Conservation (phyloP, 192 early-diverging fungal species). For the Rhizophlyctis rosea region DNA sequence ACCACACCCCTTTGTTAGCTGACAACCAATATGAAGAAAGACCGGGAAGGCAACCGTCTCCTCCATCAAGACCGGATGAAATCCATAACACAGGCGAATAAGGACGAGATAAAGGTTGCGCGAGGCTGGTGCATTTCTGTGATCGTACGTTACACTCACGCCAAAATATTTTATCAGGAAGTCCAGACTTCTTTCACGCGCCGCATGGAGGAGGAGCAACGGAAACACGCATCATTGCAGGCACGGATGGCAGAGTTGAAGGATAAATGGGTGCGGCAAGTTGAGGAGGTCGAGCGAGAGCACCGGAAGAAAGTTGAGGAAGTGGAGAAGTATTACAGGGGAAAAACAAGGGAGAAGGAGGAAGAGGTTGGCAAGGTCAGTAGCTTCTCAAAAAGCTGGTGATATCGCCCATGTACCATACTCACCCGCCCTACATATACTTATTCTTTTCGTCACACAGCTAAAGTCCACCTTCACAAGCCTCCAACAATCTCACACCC, state of each 20-base stretch:
- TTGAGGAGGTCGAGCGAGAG: slow-evolving; percentile 30
- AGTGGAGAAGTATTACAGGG: slow-evolving; percentile 37
- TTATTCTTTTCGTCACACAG: not conserved
- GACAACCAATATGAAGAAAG: no score
- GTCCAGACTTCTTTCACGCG: slow-evolving; percentile 33
- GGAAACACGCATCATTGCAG: slow-evolving; percentile 38
- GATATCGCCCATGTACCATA: not conserved
- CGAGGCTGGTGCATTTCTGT: no score
- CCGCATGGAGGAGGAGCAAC: slow-evolving; percentile 45
- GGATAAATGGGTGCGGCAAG: slow-evolving; percentile 44
- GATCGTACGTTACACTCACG: no score
- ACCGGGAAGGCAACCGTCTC: slow-evolving; percentile 32
- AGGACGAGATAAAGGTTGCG: slow-evolving; percentile 35
- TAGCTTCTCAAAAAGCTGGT: not conserved
- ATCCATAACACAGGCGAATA: slow-evolving; percentile 43
- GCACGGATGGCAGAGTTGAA: slow-evolving; percentile 27
- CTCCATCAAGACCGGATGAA: slow-evolving; percentile 29
- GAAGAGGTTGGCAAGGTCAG: slow-evolving; percentile 36
- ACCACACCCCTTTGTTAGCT: no score
- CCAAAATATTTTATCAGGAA: no score
- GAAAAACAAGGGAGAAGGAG: slow-evolving; percentile 45
- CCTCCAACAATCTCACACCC: slow-evolving; percentile 1
- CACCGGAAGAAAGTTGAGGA: slow-evolving; percentile 32
- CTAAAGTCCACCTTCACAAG: not conserved
- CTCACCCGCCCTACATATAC: not conserved